These are phyloP conservation scores for Clonostachys chloroleuca DNA, from an alignment of 2,329 filamentous ascomycete species.

Conservation along the genomic window DNA sequence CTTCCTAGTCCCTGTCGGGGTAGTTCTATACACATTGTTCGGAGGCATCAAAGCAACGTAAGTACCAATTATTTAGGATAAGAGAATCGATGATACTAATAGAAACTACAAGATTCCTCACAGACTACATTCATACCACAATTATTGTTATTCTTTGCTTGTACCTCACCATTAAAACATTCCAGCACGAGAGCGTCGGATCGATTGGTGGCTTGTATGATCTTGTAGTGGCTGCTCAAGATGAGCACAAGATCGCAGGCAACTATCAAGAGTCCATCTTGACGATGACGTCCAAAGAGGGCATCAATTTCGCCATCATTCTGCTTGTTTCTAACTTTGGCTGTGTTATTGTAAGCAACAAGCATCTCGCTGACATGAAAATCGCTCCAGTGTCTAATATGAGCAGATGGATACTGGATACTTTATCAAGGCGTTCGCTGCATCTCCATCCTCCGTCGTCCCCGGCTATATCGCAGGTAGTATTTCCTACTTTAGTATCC, in stretches of 20 bases:
- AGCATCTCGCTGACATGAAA: too few species aligned
- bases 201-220: slow-evolving; percentile 73
- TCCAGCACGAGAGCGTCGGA: slow-evolving; percentile 67
- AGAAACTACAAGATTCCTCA: neutral
- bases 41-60: slow-evolving; percentile 18
- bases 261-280: slow-evolving; percentile 70
- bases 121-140: slow-evolving; percentile 60
- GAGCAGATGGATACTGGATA: slow-evolving; percentile 32
- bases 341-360: slow-evolving; percentile 48
- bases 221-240: slow-evolving; percentile 51
- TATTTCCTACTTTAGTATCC: slow-evolving; percentile 48
- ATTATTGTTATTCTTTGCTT: slow-evolving; percentile 76
- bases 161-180: slow-evolving; percentile 73
- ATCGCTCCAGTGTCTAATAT: slow-evolving; percentile 7
- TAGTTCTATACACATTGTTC: slow-evolving; percentile 69
- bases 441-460: slow-evolving; percentile 61
- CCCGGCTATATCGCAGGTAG: slow-evolving; percentile 49
- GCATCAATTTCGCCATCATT: slow-evolving; percentile 82
- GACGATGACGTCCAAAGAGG: slow-evolving; percentile 66
- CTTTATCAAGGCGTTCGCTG: slow-evolving; percentile 86
- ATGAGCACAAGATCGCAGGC: slow-evolving; percentile 60
- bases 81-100: too few species aligned
- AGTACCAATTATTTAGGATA: too few species aligned
- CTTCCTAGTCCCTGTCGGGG: slow-evolving; percentile 74
- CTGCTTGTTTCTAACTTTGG: slow-evolving; percentile 74